phyloP scores from a whole-genome alignment of 192 early-diverging fungal species.

The Endogone sp. region DNA sequence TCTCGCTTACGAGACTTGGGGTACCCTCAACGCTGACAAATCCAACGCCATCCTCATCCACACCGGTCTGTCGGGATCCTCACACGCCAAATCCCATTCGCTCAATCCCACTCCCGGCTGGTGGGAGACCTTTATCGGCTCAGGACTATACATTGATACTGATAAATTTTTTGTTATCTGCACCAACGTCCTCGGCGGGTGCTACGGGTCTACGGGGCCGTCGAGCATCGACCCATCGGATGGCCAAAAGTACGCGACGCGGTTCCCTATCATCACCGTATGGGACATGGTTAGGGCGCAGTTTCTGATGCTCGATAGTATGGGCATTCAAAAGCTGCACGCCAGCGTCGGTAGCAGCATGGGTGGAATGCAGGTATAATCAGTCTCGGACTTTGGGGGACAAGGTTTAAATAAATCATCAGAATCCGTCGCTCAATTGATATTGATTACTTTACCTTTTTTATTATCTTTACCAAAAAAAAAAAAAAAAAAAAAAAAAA shows the following conservation, averaged over 20 bases:
- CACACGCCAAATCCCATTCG: constrained; percentile 86
- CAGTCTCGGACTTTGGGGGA: background rate
- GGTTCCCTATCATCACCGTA: constrained; percentile 89
- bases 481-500: too few species aligned
- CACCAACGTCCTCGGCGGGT: constrained; percentile 94
- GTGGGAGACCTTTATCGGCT: constrained; percentile 98
- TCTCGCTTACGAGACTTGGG: constrained; percentile 98
- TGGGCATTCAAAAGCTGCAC: constrained; percentile 78
- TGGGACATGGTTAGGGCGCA: constrained; percentile 98
- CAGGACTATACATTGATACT: constrained; percentile 89
- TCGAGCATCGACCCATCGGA: constrained; percentile 74
- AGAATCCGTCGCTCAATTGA: constrained; percentile 1
- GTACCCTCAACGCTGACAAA: constrained; percentile 72
- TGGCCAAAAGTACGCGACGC: constrained; percentile 76
- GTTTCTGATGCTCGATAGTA: constrained; percentile 72
- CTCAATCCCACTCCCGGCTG: constrained; percentile 80
- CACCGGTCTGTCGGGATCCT: constrained; percentile 90
- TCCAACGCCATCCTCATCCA: constrained; percentile 90
- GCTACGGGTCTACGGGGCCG: constrained; percentile 95
- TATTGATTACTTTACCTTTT: background rate
- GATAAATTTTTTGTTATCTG: constrained; percentile 94
- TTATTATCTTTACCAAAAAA: too few species aligned
- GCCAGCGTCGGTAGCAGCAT: constrained; percentile 91
- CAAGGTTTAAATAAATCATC: constrained; percentile 7
- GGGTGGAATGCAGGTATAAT: constrained; percentile 88